Evolutionary conservation across 169 alveolate species (phyloP), one percentile per base, ranked within the genome.

Genomic region (Plasmodium malariae): DNA sequence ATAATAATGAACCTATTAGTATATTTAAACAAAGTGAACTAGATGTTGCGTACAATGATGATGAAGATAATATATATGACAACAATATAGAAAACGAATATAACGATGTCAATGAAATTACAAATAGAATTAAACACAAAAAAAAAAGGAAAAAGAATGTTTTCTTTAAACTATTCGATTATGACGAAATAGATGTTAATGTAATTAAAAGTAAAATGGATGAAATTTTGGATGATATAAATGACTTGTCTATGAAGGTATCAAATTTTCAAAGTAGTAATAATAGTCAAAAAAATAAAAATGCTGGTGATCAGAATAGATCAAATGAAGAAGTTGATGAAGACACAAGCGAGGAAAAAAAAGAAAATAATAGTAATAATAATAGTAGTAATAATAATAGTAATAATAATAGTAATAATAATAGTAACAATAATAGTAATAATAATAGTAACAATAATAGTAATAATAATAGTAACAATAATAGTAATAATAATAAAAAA

Each of bases 131-230:
- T 30, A 70, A 71, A 86, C 70, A 78, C 28, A 86, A 57, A 49
- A 86, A 86, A 34, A 86, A 73, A 48, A 86, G 70, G 63, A 78
- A 51, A 76, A 74, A 67, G 51, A 86, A 60, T 37, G 87, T 70
- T 60, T 63, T 86, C 12, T 86, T 70, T n/a, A 86, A 86, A 40
- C n/a, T 86, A 3, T 86, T 86, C 48, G 87, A 86, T 48, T 86
- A 86, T 57, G 87, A 86, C 3, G 92, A 49, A 21, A 5, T 71
- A 43, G 76, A 34, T 26, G 68, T 48, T n/a, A 65, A 69, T 21
- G 34, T 19, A 51, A 59, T 60, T 3, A 86, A 71, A 71, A 69
- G 37, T 12, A 86, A 83, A 86, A 65, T 86, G 0, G 87, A 67
- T 34, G 92, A 51, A 67, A 34, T 65, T 7, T 70, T 83, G 2